Evolutionary conservation across 1,284 basidiomycete genomes (phyloP).

Genomic region (Malassezia dermatis): DNA sequence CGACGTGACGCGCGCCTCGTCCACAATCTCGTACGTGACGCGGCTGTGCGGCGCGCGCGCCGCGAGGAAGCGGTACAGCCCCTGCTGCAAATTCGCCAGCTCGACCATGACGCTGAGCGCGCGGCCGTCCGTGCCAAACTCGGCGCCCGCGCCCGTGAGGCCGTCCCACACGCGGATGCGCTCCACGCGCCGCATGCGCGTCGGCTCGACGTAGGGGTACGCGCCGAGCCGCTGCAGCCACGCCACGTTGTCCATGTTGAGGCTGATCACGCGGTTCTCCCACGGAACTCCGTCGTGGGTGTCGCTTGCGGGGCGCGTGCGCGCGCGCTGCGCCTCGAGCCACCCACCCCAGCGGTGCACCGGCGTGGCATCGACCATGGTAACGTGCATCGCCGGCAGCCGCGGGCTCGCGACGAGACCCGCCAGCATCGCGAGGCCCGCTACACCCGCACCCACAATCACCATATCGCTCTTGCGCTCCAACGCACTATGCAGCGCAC

Average conservation of each 20-base stretch:
- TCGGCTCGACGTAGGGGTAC: conserved; percentile 21
- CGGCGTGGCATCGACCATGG: conserved; percentile 34
- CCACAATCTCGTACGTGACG: conserved; percentile 54
- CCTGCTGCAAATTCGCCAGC: conserved; percentile 42
- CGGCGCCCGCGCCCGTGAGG: conserved; percentile 34
- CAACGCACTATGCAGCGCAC: background rate
- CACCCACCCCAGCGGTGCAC: conserved; percentile 25
- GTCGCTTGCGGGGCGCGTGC: conserved; percentile 9
- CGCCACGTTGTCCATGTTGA: conserved; percentile 35
- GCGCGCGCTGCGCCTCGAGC: conserved; percentile 14
- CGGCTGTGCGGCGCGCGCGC: conserved; percentile 21
- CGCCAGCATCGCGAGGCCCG: conserved; percentile 32
- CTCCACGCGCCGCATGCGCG: conserved; percentile 28
- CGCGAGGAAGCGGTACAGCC: conserved; percentile 32
- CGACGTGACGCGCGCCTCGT: conserved; percentile 60
- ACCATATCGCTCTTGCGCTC: conserved; percentile 27
- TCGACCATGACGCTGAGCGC: conserved; percentile 42
- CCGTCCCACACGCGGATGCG: conserved; percentile 46
- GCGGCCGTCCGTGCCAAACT: conserved; percentile 28
- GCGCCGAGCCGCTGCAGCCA: conserved; percentile 42
- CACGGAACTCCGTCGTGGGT: conserved; percentile 25
- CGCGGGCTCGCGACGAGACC: conserved; percentile 4
- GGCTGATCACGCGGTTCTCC: conserved; percentile 44
- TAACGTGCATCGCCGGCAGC: conserved; percentile 18
- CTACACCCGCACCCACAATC: conserved; percentile 44